phyloP scores from a whole-genome alignment of 148 eudicot genomes.

The Rhododendron simsii region DNA sequence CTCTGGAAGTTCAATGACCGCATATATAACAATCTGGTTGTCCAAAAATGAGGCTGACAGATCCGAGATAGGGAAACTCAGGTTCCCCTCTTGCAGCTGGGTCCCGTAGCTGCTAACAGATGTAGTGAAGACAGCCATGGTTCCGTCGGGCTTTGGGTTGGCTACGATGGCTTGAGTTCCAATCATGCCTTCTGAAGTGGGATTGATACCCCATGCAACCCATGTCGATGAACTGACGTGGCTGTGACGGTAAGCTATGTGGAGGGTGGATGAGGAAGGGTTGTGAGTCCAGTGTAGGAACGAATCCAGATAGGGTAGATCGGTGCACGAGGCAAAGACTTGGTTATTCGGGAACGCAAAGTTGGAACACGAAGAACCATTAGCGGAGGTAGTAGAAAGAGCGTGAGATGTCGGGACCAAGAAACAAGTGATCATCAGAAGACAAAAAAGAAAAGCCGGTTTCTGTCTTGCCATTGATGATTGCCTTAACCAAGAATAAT shows the following conservation, averaged over 20 bases:
- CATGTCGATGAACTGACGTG: constrained; percentile 4
- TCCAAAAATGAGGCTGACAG: no score
- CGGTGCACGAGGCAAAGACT: constrained; percentile 8
- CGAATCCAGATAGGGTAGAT: constrained; percentile 13
- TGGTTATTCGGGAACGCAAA: constrained; percentile 10
- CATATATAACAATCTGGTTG: no score
- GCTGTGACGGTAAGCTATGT: constrained; percentile 22
- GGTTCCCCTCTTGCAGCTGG: not conserved
- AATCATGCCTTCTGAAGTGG: constrained; percentile 5
- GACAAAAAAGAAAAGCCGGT: not conserved
- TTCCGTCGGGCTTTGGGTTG: not conserved
- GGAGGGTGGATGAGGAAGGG: constrained; percentile 19
- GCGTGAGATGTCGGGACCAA: no score
- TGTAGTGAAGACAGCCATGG: not conserved
- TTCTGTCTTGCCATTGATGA: not conserved
- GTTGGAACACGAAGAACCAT: not conserved
- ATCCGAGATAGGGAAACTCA: no score
- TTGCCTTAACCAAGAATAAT: no score
- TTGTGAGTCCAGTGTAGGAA: constrained; percentile 27
- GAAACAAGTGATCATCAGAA: not conserved
- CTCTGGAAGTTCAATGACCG: no score
- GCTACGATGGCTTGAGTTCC: not conserved
- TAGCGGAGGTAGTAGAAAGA: no score
- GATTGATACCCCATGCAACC: constrained; percentile 20
- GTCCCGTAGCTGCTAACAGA: not conserved